Evolutionary conservation across 148 eudicot species (phyloP).

Genomic region (Rhododendron kiyosumense): DNA sequence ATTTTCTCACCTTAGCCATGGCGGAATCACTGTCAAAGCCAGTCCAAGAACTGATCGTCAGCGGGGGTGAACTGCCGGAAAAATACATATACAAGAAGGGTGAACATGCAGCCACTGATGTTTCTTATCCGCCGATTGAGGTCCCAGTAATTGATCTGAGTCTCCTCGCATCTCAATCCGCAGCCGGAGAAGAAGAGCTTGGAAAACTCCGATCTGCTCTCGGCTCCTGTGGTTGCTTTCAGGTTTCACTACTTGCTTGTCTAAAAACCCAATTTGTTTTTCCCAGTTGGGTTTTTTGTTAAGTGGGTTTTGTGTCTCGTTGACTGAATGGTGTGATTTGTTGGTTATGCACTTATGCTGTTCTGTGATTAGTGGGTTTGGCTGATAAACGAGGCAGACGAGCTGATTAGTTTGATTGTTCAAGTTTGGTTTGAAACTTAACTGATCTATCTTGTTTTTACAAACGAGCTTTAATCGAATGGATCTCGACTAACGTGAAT

Average conservation of each 20-base stretch:
- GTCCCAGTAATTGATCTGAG: conserved; percentile 40
- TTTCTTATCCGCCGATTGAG: conserved; percentile 10
- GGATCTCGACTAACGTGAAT: not conserved
- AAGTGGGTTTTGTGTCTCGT: not conserved
- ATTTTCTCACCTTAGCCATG: not conserved
- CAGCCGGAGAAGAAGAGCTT: conserved; percentile 23
- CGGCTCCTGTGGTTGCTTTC: conserved; percentile 50
- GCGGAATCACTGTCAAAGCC: conserved; percentile 19
- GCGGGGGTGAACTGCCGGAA: conserved; percentile 22
- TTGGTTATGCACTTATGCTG: not conserved
- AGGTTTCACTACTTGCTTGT: conserved; percentile 20
- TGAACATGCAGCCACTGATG: conserved; percentile 1
- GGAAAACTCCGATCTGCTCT: conserved; percentile 42
- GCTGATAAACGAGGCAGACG: not conserved
- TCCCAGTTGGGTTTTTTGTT: not conserved
- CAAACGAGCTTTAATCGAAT: not conserved
- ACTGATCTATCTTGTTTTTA: not conserved
- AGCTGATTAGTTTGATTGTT: not conserved
- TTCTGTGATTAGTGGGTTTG: not conserved
- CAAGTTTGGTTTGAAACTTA: not conserved
- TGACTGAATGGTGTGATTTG: not conserved
- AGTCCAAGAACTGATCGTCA: conserved; percentile 28
- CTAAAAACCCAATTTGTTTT: not conserved
- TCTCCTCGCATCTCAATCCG: conserved; percentile 24
- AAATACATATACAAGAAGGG: conserved; percentile 22